Percentiles rank a stretch among this genome's conserved stretches.
Conservation (phyloP, 2,329 filamentous ascomycete species). For the Curvularia verruculosa region DNA sequence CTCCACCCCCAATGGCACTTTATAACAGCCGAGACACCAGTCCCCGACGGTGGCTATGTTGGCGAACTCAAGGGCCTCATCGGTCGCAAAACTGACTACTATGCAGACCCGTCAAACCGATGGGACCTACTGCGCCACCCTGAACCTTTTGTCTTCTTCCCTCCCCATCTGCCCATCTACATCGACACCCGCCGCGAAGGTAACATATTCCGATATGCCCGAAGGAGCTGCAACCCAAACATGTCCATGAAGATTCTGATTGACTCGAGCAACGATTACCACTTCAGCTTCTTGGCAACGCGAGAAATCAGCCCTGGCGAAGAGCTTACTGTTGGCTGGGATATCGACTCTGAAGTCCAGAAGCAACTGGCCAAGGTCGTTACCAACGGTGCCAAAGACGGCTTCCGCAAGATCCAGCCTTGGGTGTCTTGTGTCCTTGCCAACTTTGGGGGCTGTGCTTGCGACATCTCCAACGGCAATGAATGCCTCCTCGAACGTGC, state of each 20-base stretch:
- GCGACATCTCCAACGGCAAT: conserved; percentile 55
- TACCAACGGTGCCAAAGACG: conserved; percentile 65
- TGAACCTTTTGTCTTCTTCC: conserved; percentile 67
- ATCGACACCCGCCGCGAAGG: conserved; percentile 91
- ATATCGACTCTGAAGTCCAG: conserved; percentile 57
- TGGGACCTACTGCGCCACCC: conserved; percentile 57
- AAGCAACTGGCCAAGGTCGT: conserved; percentile 67
- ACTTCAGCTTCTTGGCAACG: conserved; percentile 91
- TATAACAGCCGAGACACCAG: conserved; percentile 61
- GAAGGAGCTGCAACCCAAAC: conserved; percentile 90
- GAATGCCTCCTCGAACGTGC: conserved; percentile 48
- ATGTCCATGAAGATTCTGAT: conserved; percentile 86
- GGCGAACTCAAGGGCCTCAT: conserved; percentile 72
- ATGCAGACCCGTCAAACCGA: conserved; percentile 53
- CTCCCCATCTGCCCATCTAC: conserved; percentile 85
- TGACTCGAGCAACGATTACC: conserved; percentile 71
- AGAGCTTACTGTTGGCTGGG: conserved; percentile 70
- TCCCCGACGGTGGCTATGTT: conserved; percentile 61
- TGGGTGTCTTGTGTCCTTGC: conserved; percentile 75
- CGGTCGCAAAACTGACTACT: conserved; percentile 56
- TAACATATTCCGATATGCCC: conserved; percentile 83
- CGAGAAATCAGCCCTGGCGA: conserved; percentile 73
- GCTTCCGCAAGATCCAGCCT: conserved; percentile 65
- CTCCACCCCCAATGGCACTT: conserved; percentile 73
- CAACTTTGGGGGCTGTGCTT: conserved; percentile 81